Evolutionary conservation across 78 protist species (phyloP).

Genomic region (Cavenderia fasciculata): DNA sequence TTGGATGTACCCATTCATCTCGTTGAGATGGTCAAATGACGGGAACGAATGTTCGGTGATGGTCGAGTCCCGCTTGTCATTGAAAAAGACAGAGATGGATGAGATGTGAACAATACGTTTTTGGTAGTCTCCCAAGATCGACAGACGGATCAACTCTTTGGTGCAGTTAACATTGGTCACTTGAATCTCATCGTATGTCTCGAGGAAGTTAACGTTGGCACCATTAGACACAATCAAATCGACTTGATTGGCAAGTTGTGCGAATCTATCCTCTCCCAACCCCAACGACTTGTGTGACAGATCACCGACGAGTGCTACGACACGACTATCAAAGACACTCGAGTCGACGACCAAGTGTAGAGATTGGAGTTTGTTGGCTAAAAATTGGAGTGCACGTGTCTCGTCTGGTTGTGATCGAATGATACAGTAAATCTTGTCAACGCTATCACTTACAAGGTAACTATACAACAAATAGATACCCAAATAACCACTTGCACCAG

Average conservation of each 20-base stretch:
- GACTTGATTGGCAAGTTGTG: neutral
- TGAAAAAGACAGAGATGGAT: conserved; percentile 4
- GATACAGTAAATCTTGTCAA: conserved; percentile 28
- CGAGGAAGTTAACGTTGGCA: conserved; percentile 16
- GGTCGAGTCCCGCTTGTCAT: neutral
- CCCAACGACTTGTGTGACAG: conserved; percentile 24
- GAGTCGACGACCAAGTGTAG: neutral
- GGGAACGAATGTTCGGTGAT: conserved; percentile 10
- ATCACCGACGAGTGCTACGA: conserved; percentile 16
- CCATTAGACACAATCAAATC: conserved; percentile 5
- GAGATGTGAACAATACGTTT: conserved; percentile 17
- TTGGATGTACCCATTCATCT: conserved; percentile 31
- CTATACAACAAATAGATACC: conserved; percentile 21
- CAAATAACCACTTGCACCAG: conserved; percentile 32
- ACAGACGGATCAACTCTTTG: neutral
- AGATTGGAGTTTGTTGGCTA: neutral
- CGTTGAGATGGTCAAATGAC: neutral
- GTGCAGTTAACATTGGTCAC: neutral
- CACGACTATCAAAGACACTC: neutral
- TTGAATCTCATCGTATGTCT: neutral
- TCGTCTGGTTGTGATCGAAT: neutral
- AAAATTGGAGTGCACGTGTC: neutral
- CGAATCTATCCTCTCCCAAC: neutral
- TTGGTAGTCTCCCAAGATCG: neutral
- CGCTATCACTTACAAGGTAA: neutral